Conservation (phyloP, 257 asterid species). For the Rubia yunnanensis region DNA sequence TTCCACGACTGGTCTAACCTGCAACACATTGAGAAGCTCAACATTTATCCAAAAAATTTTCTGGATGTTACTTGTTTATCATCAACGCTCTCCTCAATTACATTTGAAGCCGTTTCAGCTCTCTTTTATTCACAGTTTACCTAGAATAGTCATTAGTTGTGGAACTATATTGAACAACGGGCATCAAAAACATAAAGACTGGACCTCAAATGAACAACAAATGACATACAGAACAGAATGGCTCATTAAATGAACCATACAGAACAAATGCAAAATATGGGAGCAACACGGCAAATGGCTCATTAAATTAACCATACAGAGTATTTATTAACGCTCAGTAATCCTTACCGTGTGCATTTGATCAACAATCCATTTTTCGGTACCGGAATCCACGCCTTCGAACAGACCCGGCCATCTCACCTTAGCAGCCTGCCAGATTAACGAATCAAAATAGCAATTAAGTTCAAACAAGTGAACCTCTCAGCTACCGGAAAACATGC, state of each 20-base stretch:
- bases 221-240: not conserved
- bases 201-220: not conserved
- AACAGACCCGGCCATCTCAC: slow-evolving; percentile 83
- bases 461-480: not conserved
- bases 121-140: too few relatives aligned
- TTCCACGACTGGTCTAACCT: slow-evolving; percentile 98
- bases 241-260: too few relatives aligned
- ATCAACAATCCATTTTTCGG: slow-evolving; percentile 88
- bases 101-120: not conserved
- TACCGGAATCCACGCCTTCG: slow-evolving; percentile 50
- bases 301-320: not conserved
- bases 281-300: not conserved
- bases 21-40: slow-evolving; percentile 17
- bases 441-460: not conserved
- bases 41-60: not conserved
- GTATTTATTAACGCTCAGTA: not conserved
- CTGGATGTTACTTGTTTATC: not conserved
- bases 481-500: not conserved
- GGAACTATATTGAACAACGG: not conserved
- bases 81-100: not conserved
- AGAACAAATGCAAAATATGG: not conserved
- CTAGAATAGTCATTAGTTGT: not conserved
- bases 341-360: slow-evolving; percentile 71
- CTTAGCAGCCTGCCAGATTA: slow-evolving; percentile 63
- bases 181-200: not conserved